phyloP scores from a whole-genome alignment of 805 yeast species.

The Lipomyces yamanashiensis region DNA sequence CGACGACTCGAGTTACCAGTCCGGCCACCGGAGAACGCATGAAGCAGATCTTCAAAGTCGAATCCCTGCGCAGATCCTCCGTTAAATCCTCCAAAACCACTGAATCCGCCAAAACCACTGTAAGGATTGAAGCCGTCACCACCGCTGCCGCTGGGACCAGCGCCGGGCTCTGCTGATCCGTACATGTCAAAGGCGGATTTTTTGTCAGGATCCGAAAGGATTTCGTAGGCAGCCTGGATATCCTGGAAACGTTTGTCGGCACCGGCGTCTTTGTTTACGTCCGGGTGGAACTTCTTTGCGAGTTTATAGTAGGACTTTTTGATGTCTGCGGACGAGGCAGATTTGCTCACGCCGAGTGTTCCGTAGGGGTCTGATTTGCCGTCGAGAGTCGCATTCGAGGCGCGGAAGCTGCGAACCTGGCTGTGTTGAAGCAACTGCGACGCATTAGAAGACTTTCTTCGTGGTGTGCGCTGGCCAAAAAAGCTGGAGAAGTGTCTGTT shows the following conservation, averaged over 20 bases:
- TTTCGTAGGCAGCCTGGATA: constrained; percentile 92
- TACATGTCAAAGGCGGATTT: constrained; percentile 88
- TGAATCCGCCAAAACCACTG: constrained; percentile 53
- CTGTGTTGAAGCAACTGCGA: not conserved
- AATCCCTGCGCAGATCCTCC: constrained; percentile 48
- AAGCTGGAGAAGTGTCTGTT: not conserved
- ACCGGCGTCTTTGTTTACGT: constrained; percentile 86
- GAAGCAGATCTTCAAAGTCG: constrained; percentile 68
- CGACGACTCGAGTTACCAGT: constrained; percentile 46
- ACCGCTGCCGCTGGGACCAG: constrained; percentile 53
- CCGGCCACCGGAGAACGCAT: constrained; percentile 55
- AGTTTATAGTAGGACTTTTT: constrained; percentile 92
- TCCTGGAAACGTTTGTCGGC: constrained; percentile 91
- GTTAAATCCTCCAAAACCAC: constrained; percentile 47
- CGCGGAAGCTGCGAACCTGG: constrained; percentile 51
- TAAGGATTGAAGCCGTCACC: constrained; percentile 58
- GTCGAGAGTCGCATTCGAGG: constrained; percentile 43
- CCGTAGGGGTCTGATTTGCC: constrained; percentile 76
- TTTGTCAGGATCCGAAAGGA: constrained; percentile 57
- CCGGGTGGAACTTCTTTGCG: constrained; percentile 96
- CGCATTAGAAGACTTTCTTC: not conserved
- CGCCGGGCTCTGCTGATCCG: constrained; percentile 76
- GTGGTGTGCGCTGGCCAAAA: not conserved
- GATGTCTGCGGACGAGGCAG: constrained; percentile 79
- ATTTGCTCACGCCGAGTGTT: constrained; percentile 73